These are phyloP conservation scores for Ceratobasidium theobromae DNA, from an alignment of 1,284 basidiomycete species.

Conservation along the genomic window DNA sequence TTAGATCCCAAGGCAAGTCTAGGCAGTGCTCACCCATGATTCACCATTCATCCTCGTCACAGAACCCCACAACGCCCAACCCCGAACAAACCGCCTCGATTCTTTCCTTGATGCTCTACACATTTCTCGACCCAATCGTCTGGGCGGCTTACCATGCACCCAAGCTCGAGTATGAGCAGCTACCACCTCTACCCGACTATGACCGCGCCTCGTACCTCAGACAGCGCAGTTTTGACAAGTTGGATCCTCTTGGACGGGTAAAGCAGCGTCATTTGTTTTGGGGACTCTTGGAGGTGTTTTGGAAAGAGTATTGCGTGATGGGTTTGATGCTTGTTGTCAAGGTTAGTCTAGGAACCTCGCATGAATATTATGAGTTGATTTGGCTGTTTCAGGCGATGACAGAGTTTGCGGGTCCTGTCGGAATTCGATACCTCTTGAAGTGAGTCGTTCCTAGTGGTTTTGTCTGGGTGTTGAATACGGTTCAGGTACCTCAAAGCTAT, in stretches of 20 bases:
- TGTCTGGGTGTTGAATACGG: constrained; percentile 49
- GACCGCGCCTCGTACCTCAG: constrained; percentile 52
- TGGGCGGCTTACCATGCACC: constrained; percentile 48
- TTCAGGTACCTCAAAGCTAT: constrained; percentile 47
- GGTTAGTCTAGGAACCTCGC: not conserved
- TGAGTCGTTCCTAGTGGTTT: not conserved
- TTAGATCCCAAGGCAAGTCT: constrained; percentile 42
- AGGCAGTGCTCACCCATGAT: constrained; percentile 41
- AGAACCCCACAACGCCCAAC: constrained; percentile 48
- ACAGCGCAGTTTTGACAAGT: constrained; percentile 41
- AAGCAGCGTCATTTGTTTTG: constrained; percentile 8
- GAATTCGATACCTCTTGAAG: constrained; percentile 15
- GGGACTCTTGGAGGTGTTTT: constrained; percentile 18
- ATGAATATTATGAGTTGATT: not conserved
- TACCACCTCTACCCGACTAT: constrained; percentile 62
- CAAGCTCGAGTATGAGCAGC: constrained; percentile 49
- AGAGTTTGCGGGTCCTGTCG: constrained; percentile 23
- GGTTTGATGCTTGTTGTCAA: not conserved
- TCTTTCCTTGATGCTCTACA: constrained; percentile 57
- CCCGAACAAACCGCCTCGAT: constrained; percentile 68
- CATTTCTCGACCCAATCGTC: constrained; percentile 60
- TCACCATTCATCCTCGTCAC: constrained; percentile 35
- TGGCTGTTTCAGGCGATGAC: not conserved
- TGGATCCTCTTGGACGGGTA: constrained; percentile 44
- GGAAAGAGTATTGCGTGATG: constrained; percentile 16